Base-by-base conservation (phyloP, 495 filamentous ascomycete species). In the Penicillium pancosmium region DNA sequence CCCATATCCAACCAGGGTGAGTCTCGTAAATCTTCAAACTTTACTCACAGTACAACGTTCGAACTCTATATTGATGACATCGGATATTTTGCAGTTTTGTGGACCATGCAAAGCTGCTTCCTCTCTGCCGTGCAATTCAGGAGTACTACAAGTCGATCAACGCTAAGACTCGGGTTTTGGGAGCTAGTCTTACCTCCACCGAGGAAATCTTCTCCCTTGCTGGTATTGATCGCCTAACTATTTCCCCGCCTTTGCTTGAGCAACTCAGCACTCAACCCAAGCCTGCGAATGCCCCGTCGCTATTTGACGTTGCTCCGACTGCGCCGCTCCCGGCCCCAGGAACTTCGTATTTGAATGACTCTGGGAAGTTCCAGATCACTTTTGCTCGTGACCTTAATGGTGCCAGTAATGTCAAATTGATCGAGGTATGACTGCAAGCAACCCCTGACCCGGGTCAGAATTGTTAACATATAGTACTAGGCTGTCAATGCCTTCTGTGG, bases 401-500 rank as follows among this genome's bases (percentile, higher is more conserved):
- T 0, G 74, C 75, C 38, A 78, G 77, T 16, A 79, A 83, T 67
- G 68, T 64, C 18, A 86, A 84, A 68, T 60, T 82, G 60, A 80
- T 68, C 13, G 76, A 86, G 68, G 75, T 78, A 72, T 52, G 72
- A 19, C 5, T 12, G 62, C 16, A 11, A 40, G 38, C 5, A 15
- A 56, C 16, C 9, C 44, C 18, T 27, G 19, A 19, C 25, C 2
- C 8, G 12, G 5, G 19, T 58, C 18, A 2, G n/a, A 44, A 16
- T 19, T 34, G 31, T 16, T 25, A 27, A 38, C 41, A 38, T 43
- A 59, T 33, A 54, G 43, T 27, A 7, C 16, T 38, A 66, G 78
- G 84, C 85, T 15, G 73, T 89, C 43, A 82, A 84, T 61, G 83
- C 85, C 33, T 87, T 88, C 68, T 80, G 78, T 18, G 78, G 84